Percentiles rank a stretch among this genome's conserved stretches.
phyloP scores from a whole-genome alignment of 2,329 filamentous ascomycete species.

The Paecilomyces sp. region DNA sequence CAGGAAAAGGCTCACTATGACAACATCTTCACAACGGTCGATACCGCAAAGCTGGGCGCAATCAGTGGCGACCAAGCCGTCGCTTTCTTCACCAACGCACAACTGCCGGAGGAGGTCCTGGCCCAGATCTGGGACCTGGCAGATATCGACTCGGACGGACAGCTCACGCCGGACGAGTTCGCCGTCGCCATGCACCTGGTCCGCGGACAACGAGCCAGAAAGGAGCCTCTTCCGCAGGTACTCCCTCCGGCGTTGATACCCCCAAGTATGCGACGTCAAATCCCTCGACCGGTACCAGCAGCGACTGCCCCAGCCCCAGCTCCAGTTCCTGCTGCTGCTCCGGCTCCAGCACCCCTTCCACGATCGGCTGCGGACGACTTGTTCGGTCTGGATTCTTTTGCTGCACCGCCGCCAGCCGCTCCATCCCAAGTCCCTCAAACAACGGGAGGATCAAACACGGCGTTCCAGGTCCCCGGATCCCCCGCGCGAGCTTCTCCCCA shows the following conservation, averaged over 20 bases:
- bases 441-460: slow-evolving; percentile 63
- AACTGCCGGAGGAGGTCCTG: slow-evolving; percentile 77
- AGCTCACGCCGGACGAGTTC: slow-evolving; percentile 82
- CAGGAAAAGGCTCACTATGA: slow-evolving; percentile 86
- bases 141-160: slow-evolving; percentile 85
- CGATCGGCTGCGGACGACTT: slow-evolving; percentile 89
- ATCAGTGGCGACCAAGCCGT: slow-evolving; percentile 95
- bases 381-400: slow-evolving; percentile 78
- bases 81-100: slow-evolving; percentile 86
- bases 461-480: slow-evolving; percentile 49
- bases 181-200: slow-evolving; percentile 97
- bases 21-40: slow-evolving; percentile 73
- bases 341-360: slow-evolving; percentile 43
- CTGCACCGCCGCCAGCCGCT: slow-evolving; percentile 43
- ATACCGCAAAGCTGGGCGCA: slow-evolving; percentile 70
- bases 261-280: slow-evolving; percentile 66
- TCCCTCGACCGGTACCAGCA: slow-evolving; percentile 28
- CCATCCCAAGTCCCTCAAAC: slow-evolving; percentile 57
- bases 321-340: slow-evolving; percentile 37
- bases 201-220: slow-evolving; percentile 73
- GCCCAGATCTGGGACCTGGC: slow-evolving; percentile 97
- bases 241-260: slow-evolving; percentile 77
- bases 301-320: slow-evolving; percentile 31
- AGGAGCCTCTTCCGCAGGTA: slow-evolving; percentile 64
- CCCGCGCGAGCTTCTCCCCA: slow-evolving; percentile 35